phyloP scores from a whole-genome alignment of 257 asterid species.

The Linderniella brevidens region DNA sequence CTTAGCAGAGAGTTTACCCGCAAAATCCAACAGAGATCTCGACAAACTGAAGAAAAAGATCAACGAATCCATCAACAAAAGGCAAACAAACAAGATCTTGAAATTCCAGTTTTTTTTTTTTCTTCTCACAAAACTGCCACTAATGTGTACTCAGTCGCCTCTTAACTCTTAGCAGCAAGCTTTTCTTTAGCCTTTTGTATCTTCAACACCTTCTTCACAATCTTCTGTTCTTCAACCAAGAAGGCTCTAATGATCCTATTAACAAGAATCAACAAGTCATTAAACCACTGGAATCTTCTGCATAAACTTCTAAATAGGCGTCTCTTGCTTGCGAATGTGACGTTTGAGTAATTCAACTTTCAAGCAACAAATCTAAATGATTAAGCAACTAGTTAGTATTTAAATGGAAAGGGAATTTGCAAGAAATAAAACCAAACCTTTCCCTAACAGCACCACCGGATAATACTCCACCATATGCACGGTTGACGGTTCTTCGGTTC shows the following conservation, averaged over 20 bases:
- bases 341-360: too few relatives aligned
- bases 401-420: not conserved
- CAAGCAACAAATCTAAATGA: too few relatives aligned
- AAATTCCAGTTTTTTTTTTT: not conserved
- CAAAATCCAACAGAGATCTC: too few relatives aligned
- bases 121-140: too few relatives aligned
- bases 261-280: not conserved
- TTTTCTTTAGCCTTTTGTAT: conserved; percentile 49
- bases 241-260: conserved; percentile 51
- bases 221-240: conserved; percentile 46
- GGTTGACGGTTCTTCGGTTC: conserved; percentile 51
- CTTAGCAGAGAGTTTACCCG: too few relatives aligned
- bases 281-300: too few relatives aligned
- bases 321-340: too few relatives aligned
- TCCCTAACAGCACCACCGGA: conserved; percentile 57
- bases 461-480: conserved; percentile 53
- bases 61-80: too few relatives aligned
- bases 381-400: too few relatives aligned
- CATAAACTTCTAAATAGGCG: too few relatives aligned
- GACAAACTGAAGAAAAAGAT: too few relatives aligned
- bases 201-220: conserved; percentile 59
- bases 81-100: not conserved
- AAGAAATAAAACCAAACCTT: conserved; percentile 16
- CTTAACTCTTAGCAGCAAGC: conserved; percentile 24
- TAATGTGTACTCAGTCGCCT: not conserved